These are phyloP conservation scores for Aspergillus ochraceoroseus DNA, from an alignment of 2,329 filamentous ascomycete species.

Conservation along the genomic window DNA sequence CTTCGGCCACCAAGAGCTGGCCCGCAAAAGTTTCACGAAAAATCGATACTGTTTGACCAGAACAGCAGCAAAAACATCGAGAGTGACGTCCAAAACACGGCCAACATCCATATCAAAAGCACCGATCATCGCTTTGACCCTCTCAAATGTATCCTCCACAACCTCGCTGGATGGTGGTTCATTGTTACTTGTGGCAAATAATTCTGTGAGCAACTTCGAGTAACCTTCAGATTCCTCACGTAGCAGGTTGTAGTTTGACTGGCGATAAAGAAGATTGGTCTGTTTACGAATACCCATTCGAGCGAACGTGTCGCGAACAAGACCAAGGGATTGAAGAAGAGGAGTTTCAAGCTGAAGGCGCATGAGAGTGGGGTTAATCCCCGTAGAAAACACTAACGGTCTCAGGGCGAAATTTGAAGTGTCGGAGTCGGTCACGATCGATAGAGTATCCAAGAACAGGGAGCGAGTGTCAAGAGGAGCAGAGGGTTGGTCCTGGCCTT, in stretches of 20 bases:
- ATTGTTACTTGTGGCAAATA: slow-evolving; percentile 80
- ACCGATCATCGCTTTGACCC: slow-evolving; percentile 88
- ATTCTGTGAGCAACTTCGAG: slow-evolving; percentile 89
- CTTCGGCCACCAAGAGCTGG: slow-evolving; percentile 94
- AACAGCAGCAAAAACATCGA: slow-evolving; percentile 91
- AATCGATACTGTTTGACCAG: slow-evolving; percentile 90
- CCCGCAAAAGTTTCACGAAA: slow-evolving; percentile 85
- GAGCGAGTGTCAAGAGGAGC: slow-evolving; percentile 56
- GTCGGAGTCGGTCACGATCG: slow-evolving; percentile 70
- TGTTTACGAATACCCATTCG: slow-evolving; percentile 81
- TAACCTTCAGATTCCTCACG: slow-evolving; percentile 96
- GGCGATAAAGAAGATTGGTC: slow-evolving; percentile 88
- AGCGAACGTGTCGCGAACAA: slow-evolving; percentile 80
- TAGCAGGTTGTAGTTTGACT: slow-evolving; percentile 93
- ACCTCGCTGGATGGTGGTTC: slow-evolving; percentile 68
- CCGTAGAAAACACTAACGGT: slow-evolving; percentile 66
- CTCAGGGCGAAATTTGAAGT: slow-evolving; percentile 55
- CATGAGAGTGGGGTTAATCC: slow-evolving; percentile 66
- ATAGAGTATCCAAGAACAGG: slow-evolving; percentile 77
- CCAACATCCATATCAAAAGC: slow-evolving; percentile 97
- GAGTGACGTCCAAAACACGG: slow-evolving; percentile 83
- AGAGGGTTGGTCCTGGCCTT: slow-evolving; percentile 43
- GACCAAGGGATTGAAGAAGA: slow-evolving; percentile 67
- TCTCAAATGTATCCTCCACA: slow-evolving; percentile 81
- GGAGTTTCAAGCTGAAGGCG: slow-evolving; percentile 77